Evolutionary conservation across 306 rosid genomes (phyloP), one percentile per base, ranked within the genome.

Genomic region (Citrullus colocynthis): DNA sequence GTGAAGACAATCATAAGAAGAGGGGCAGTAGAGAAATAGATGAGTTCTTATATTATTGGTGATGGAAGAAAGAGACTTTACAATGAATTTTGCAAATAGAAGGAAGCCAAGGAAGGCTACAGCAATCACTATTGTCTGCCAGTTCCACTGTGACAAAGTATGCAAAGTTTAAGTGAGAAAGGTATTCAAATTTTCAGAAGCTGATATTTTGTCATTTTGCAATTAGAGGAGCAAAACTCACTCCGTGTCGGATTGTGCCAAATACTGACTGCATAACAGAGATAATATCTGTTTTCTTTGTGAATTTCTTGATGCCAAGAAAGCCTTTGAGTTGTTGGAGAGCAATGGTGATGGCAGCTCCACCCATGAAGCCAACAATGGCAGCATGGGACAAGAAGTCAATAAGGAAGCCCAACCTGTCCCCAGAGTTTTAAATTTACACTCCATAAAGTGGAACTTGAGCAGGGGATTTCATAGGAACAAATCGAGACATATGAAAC

Each of bases 301-400:
- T 95, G 84, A 95, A 95, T 0, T 60, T 76, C 69, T 82, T 74
- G 60, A 95, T 95, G 69, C 97, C 98, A 44, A 95, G 96, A 79
- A 95, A 95, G 52, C 97, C 97, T 81, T 95, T 92, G 15, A 95
- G 97, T 82, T 95, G 99, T 80, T 95, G 99, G 64, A 95, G 99
- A 80, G 97, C 85, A 86, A 92, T 95, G 36, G 99, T 92, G 85
- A 95, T 88, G 55, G 99, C 99, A 84, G 99, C 99, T 79, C 99
- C 98, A 44, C 93, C 97, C 99, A 92, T 90, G 84, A 95, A 95
- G 52, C 99, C 97, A 7, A 92, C 97, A 81, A 92, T 84, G 81
- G 99, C 99, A 83, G 97, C 97, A 88, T 95, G 97, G 6, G 99
- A 95, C 78, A 95, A 87, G 83, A 95, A 95, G 73, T 92, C 97